Percentiles rank a stretch among this genome's conserved stretches.
Evolutionary conservation across 768 basidiomycete species (phyloP).

Genomic region (Phallus indusiatus): DNA sequence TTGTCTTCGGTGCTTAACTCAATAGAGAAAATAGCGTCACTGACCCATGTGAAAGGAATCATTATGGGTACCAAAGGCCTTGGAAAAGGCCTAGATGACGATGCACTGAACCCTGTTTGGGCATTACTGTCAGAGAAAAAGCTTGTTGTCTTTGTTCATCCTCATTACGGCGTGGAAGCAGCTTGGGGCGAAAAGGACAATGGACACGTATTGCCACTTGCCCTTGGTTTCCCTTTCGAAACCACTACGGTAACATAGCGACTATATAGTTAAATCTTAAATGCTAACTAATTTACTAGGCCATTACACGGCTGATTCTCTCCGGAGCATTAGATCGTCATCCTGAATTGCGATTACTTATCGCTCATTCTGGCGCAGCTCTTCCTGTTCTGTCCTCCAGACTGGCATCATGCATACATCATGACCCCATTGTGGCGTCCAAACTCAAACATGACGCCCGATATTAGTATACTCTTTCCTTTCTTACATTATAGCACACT

Average conservation of each 20-base stretch:
- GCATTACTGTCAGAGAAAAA: constrained; percentile 58
- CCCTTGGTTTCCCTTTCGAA: constrained; percentile 85
- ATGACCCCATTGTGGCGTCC: constrained; percentile 71
- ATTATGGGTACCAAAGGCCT: constrained; percentile 78
- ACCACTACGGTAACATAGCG: constrained; percentile 64
- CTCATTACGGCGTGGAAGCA: constrained; percentile 76
- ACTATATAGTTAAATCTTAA: not conserved
- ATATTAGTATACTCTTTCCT: constrained; percentile 39
- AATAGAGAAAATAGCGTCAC: constrained; percentile 52
- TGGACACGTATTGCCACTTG: constrained; percentile 81
- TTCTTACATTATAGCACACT: not conserved
- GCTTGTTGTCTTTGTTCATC: constrained; percentile 76
- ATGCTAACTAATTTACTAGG: constrained; percentile 25
- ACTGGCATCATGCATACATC: constrained; percentile 74
- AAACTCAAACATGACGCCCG: constrained; percentile 75
- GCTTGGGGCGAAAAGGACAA: constrained; percentile 72
- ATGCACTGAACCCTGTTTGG: constrained; percentile 72
- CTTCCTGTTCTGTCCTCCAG: constrained; percentile 79
- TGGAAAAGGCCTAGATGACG: constrained; percentile 76
- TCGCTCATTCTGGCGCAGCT: constrained; percentile 83
- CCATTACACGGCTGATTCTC: constrained; percentile 71
- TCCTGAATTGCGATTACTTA: constrained; percentile 63
- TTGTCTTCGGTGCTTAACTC: constrained; percentile 48
- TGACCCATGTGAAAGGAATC: constrained; percentile 62
- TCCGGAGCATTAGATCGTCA: constrained; percentile 74